phyloP scores from a whole-genome alignment of 2,329 filamentous ascomycete species.

The Scedosporium apiospermum region DNA sequence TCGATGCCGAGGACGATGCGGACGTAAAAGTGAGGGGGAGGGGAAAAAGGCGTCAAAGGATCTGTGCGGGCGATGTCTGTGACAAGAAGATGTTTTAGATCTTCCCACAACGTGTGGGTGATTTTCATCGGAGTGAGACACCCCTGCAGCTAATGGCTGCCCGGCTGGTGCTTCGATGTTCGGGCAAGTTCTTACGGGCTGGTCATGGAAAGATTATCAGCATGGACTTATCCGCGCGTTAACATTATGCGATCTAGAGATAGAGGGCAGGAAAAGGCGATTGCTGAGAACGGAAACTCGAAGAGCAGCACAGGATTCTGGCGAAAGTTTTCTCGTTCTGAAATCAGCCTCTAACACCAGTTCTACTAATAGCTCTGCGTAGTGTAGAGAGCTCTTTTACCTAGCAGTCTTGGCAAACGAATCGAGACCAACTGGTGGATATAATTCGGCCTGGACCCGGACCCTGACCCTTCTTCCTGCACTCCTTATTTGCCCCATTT shows the following conservation, averaged over 20 bases:
- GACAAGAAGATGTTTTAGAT: not conserved
- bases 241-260: too few species aligned
- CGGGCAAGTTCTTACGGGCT: not conserved
- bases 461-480: not conserved
- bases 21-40: not conserved
- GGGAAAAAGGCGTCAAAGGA: not conserved
- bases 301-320: too few species aligned
- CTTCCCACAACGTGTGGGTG: not conserved
- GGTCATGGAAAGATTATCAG: not conserved
- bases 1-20: not conserved
- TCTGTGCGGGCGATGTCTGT: constrained; percentile 1
- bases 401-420: not conserved
- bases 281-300: too few species aligned
- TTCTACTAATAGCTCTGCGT: not conserved
- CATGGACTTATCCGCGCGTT: too few species aligned
- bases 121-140: not conserved
- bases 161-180: not conserved
- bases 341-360: not conserved
- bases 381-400: not conserved
- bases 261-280: too few species aligned
- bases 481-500: not conserved
- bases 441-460: not conserved
- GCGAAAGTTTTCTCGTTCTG: not conserved
- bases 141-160: not conserved
- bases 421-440: not conserved